Conservation (phyloP, 345 rosid genomes). For the Hibiscus syriacus region DNA sequence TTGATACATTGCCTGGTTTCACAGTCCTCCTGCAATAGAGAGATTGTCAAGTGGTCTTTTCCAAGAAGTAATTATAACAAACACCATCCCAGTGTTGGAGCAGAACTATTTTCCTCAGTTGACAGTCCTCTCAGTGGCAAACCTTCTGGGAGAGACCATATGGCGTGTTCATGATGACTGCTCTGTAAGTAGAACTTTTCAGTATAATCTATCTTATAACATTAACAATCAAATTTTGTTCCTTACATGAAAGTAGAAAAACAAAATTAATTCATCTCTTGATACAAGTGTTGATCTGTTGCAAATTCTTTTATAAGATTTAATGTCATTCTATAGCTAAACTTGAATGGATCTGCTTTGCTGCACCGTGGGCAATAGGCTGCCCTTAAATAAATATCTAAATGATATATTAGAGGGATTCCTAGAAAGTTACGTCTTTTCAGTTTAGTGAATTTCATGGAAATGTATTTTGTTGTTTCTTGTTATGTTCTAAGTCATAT, state of each 20-base stretch:
- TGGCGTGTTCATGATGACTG: constrained; percentile 98
- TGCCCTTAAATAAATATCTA: background rate
- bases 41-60: constrained; percentile 88
- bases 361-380: background rate
- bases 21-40: constrained; percentile 84
- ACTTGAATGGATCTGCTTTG: background rate
- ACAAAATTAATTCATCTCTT: background rate
- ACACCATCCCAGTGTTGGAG: constrained; percentile 84
- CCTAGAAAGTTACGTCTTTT: background rate
- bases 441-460: background rate
- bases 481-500: background rate
- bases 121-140: constrained; percentile 87
- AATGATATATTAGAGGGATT: background rate
- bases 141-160: constrained; percentile 90
- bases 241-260: background rate
- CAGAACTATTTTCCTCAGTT: constrained; percentile 86
- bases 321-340: background rate
- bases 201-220: constrained; percentile 12
- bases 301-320: background rate
- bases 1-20: background rate
- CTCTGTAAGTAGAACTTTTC: constrained; percentile 61
- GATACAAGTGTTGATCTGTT: constrained; percentile 4
- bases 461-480: background rate
- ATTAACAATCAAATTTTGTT: constrained; percentile 6
- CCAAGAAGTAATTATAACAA: constrained; percentile 93